Evolutionary conservation across 257 asterid genomes (phyloP).

Genomic region (Solanum peruvianum): DNA sequence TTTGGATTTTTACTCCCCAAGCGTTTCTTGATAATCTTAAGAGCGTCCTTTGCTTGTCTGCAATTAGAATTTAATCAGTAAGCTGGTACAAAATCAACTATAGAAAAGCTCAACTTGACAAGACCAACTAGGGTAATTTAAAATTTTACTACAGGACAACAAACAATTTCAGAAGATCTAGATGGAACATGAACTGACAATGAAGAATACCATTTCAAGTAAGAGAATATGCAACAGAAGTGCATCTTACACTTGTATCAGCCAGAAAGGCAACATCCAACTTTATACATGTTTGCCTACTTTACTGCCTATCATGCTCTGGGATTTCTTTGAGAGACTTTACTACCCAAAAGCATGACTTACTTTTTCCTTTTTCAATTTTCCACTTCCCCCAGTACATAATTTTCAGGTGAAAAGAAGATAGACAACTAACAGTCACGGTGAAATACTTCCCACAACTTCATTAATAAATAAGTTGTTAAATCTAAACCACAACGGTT

Average conservation of each 20-base stretch:
- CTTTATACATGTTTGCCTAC: background rate
- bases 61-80: constrained; percentile 9
- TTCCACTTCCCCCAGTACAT: background rate
- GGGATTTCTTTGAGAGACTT: background rate
- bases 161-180: background rate
- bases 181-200: background rate
- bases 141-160: background rate
- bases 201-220: background rate
- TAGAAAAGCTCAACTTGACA: background rate
- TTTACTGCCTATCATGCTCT: background rate
- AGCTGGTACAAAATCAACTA: background rate
- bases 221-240: background rate
- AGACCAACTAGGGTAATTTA: background rate
- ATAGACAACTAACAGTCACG: background rate
- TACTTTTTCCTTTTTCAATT: background rate
- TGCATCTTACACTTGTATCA: background rate
- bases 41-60: constrained; percentile 92
- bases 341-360: background rate
- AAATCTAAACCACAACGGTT: background rate
- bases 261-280: background rate
- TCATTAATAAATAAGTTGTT: background rate
- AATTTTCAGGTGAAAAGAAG: background rate
- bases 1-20: constrained; percentile 77
- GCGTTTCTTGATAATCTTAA: constrained; percentile 84
- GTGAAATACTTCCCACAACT: background rate